phyloP scores from a whole-genome alignment of 495 filamentous ascomycete species.

The Cetradonia linearis region DNA sequence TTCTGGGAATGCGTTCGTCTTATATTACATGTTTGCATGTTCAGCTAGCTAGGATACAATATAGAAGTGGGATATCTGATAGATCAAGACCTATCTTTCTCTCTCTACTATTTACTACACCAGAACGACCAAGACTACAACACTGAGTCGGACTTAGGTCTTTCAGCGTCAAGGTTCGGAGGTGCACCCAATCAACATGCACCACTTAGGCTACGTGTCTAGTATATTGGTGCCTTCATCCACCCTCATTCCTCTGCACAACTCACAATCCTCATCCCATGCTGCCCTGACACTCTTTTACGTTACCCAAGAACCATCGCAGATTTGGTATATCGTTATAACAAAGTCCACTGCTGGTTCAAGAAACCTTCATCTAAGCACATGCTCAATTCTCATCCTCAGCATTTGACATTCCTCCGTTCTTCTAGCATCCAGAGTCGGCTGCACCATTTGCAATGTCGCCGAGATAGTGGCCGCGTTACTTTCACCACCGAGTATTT shows the following conservation, averaged over 20 bases:
- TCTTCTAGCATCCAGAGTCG: conserved; percentile 26
- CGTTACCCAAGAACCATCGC: conserved; percentile 16
- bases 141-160: not conserved
- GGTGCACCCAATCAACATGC: not conserved
- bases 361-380: conserved; percentile 32
- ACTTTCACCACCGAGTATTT: conserved; percentile 44
- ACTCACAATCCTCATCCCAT: no score
- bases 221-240: not conserved
- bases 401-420: conserved; percentile 30
- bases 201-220: not conserved
- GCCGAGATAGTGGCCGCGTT: conserved; percentile 40
- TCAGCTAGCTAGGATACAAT: no score
- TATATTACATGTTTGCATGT: no score
- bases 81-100: no score
- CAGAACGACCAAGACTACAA: not conserved
- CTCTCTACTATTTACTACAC: no score
- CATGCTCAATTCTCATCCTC: conserved; percentile 36
- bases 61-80: no score
- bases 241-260: not conserved
- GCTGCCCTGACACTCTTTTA: not conserved
- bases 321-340: conserved; percentile 13
- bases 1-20: no score
- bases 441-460: conserved; percentile 37
- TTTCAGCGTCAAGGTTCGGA: not conserved
- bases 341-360: conserved; percentile 7